Percentiles rank a stretch among this genome's conserved stretches.
Evolutionary conservation across 208 protist genomes (phyloP).

Genomic region (Trypanosoma mega): DNA sequence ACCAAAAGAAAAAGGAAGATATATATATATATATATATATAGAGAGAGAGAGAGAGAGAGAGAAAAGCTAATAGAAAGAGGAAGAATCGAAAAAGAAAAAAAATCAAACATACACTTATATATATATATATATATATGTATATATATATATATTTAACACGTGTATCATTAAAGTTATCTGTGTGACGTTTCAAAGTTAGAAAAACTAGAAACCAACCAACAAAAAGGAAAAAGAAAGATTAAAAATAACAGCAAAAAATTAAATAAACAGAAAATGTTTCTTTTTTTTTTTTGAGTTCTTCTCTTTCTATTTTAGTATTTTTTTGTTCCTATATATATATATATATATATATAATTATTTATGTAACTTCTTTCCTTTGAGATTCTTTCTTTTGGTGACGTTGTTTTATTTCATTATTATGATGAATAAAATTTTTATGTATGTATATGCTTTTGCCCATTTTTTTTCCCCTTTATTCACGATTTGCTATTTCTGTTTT

Average conservation of each 20-base stretch:
- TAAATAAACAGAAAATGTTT: too few relatives aligned
- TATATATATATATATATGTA: too few relatives aligned
- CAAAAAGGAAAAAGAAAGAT: too few relatives aligned
- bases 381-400: neutral
- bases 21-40: conserved; percentile 9
- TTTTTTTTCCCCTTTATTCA: conserved; percentile 19
- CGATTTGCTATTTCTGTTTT: conserved; percentile 7
- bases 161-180: too few relatives aligned
- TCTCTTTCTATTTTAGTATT: conserved; percentile 6
- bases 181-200: too few relatives aligned
- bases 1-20: conserved; percentile 11
- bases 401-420: conserved; percentile 5
- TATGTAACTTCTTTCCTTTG: neutral
- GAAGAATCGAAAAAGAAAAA: conserved; percentile 13
- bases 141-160: too few relatives aligned
- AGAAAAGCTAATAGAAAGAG: conserved; percentile 17
- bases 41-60: conserved; percentile 6
- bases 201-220: too few relatives aligned
- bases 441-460: too few relatives aligned
- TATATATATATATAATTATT: conserved; percentile 7
- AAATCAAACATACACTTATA: conserved; percentile 2
- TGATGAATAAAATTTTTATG: too few relatives aligned
- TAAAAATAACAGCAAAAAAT: too few relatives aligned
- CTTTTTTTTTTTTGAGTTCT: conserved; percentile 17
- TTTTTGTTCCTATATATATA: conserved; percentile 13